These are phyloP conservation scores for Pterocarpus santalinus DNA, from an alignment of 306 rosid genomes.

Conservation along the genomic window DNA sequence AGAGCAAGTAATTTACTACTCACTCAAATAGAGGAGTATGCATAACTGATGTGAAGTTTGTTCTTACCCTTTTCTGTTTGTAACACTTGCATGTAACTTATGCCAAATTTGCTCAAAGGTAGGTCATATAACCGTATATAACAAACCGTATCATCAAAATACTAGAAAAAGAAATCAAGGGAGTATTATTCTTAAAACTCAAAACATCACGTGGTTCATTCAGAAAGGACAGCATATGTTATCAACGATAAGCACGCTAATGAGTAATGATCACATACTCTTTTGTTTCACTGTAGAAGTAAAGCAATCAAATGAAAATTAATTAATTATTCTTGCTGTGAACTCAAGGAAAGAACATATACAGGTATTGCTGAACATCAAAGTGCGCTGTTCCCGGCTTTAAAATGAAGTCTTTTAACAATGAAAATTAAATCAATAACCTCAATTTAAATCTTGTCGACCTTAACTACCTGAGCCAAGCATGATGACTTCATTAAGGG, in stretches of 20 bases:
- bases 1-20: not conserved
- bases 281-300: slow-evolving; percentile 50
- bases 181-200: slow-evolving; percentile 11
- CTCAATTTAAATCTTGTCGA: slow-evolving; percentile 20
- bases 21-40: not conserved
- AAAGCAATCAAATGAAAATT: slow-evolving; percentile 51
- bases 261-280: slow-evolving; percentile 23
- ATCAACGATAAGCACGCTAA: slow-evolving; percentile 42
- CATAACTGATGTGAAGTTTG: no score
- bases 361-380: slow-evolving; percentile 24
- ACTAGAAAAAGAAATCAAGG: not conserved
- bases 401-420: slow-evolving; percentile 11
- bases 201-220: slow-evolving; percentile 39
- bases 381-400: slow-evolving; percentile 40
- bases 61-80: not conserved
- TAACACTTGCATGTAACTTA: not conserved
- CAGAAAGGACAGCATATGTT: slow-evolving; percentile 22
- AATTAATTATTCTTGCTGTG: slow-evolving; percentile 48
- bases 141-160: not conserved
- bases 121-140: no score
- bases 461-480: slow-evolving; percentile 28
- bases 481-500: slow-evolving; percentile 25
- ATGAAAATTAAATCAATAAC: not conserved
- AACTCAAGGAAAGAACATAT: slow-evolving; percentile 55
- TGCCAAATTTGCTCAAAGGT: not conserved